Base-by-base conservation (phyloP, 2,329 filamentous ascomycete species). In the Zymoseptoria crescenta region DNA sequence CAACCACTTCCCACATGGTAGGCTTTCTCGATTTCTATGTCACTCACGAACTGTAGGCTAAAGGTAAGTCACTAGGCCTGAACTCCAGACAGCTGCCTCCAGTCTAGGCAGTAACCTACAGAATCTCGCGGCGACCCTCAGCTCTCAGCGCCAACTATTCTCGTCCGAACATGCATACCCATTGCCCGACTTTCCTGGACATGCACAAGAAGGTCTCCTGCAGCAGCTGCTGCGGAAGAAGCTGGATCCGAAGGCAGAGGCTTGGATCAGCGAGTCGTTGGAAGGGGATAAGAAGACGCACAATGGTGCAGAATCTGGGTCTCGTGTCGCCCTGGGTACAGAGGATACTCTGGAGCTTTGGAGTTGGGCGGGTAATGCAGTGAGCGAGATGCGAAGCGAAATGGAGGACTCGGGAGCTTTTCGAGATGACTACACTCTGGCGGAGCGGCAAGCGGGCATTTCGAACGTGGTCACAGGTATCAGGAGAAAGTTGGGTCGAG, bases 171-270 rank as follows among this genome's bases (percentile, higher is more conserved):
- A 88, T 63, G 83, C 89, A 21, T 90, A 89, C 70, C 91, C 91
- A 0, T 84, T 86, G 10, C 88, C 89, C 1, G 85, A 86, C 19
- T 72, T 94, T 83, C 74, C 91, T 84, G 73, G 70, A 20, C 4
- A 87, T 84, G 45, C 86, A 82, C 66, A 86, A 81, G 71, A 74
- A 72, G 75, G 71, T 1, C 79, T 89, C 3, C 80, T 93, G 1
- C 79, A 83, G 27, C 83, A 87, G 67, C 79, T 96, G 1, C 78
- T 95, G 30, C 86, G 90, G 48, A 95, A 94, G 75, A 94, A 94
- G 72, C 81, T 91, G 54, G 90, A 94, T 65, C 89, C 89, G 0
- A 80, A 83, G 24, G 85, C 91, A 19, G 88, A 92, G 70, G 84
- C 86, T 58, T 86, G 87, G 75, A 85, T 93, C 27, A 82, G 84